Conservation (phyloP, 1,284 basidiomycete species). For the Laetiporus sulphureus region DNA sequence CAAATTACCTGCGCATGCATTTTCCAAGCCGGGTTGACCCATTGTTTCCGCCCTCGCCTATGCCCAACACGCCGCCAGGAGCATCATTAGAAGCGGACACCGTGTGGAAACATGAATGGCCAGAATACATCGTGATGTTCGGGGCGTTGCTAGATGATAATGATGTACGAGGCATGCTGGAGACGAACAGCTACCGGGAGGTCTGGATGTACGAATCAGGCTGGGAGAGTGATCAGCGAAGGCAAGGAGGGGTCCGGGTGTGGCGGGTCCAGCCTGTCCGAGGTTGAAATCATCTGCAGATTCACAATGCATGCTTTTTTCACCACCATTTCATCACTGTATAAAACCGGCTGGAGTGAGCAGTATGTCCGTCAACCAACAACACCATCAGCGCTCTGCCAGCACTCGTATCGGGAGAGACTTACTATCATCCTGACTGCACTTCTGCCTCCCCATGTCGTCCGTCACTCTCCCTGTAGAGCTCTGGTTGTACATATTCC, state of each 20-base stretch:
- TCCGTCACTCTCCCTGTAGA: conserved; percentile 19
- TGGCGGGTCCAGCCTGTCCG: conserved; percentile 14
- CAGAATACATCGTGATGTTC: conserved; percentile 76
- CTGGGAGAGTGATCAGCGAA: conserved; percentile 76
- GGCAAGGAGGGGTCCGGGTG: conserved; percentile 75
- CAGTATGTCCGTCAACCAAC: conserved; percentile 1
- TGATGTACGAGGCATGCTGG: conserved; percentile 45
- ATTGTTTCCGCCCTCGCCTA: conserved; percentile 58
- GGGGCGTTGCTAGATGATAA: conserved; percentile 56
- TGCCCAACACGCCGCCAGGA: conserved; percentile 51
- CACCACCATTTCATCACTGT: no score
- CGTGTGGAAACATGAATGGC: conserved; percentile 70
- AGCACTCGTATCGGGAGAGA: not conserved
- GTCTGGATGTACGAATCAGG: conserved; percentile 62
- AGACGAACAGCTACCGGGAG: conserved; percentile 57
- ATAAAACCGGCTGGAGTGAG: no score
- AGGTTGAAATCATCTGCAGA: no score
- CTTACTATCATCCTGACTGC: not conserved
- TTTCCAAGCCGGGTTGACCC: conserved; percentile 63
- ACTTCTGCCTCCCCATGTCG: not conserved
- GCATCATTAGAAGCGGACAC: conserved; percentile 17
- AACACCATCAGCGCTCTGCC: not conserved
- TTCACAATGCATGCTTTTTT: no score
- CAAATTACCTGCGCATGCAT: conserved; percentile 53
- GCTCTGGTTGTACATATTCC: conserved; percentile 26